Evolutionary conservation across 2,329 filamentous ascomycete species (phyloP).

Genomic region (Trichoderma harzianum): DNA sequence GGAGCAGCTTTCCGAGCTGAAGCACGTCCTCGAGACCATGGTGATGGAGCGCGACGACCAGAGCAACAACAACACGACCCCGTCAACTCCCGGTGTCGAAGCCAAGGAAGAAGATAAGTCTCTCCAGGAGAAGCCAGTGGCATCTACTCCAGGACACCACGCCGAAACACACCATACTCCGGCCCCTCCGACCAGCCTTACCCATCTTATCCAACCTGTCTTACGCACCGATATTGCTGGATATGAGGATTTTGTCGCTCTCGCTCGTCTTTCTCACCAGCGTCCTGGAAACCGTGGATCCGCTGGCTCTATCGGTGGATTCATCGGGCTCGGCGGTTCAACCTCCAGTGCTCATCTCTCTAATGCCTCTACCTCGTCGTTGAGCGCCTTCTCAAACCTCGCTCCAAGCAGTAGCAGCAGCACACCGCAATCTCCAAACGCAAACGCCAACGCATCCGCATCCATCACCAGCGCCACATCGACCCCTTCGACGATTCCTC

Average conservation of each 20-base stretch:
- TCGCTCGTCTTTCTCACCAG: constrained; percentile 66
- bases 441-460: constrained; percentile 37
- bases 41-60: constrained; percentile 68
- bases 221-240: constrained; percentile 76
- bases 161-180: constrained; percentile 46
- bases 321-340: constrained; percentile 45
- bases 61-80: constrained; percentile 63
- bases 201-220: constrained; percentile 77
- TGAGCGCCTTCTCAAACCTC: constrained; percentile 45
- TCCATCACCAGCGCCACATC: constrained; percentile 49
- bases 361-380: constrained; percentile 59
- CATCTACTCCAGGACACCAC: constrained; percentile 24
- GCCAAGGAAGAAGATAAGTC: constrained; percentile 43
- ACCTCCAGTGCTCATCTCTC: constrained; percentile 49
- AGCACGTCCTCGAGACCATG: constrained; percentile 88
- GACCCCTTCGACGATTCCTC: constrained; percentile 44
- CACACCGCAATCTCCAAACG: constrained; percentile 58
- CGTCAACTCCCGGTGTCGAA: constrained; percentile 79
- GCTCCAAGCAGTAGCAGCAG: constrained; percentile 52
- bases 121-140: constrained; percentile 29
- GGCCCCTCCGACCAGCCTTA: constrained; percentile 67
- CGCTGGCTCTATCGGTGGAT: constrained; percentile 62
- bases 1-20: constrained; percentile 88
- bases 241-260: constrained; percentile 79
- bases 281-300: constrained; percentile 62